phyloP scores from a whole-genome alignment of 2,329 filamentous ascomycete genomes.

The Fusarium sp. region DNA sequence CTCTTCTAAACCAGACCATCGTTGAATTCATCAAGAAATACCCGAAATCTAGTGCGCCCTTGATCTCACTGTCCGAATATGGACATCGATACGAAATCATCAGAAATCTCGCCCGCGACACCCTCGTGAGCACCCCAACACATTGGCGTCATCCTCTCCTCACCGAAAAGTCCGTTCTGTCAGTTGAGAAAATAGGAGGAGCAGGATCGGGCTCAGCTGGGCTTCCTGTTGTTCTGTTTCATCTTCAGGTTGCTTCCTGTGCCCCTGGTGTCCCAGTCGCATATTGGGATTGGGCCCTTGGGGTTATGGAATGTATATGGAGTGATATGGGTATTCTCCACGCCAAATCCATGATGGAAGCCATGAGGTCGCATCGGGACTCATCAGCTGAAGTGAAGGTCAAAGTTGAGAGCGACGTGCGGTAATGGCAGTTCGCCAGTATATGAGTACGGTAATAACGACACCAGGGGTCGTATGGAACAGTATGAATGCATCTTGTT shows the following conservation, averaged over 20 bases:
- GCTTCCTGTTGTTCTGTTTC: conserved; percentile 64
- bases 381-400: conserved; percentile 30
- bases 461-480: not conserved
- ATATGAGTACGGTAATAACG: conserved; percentile 3
- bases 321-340: conserved; percentile 67
- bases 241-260: conserved; percentile 63
- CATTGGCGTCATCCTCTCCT: conserved; percentile 68
- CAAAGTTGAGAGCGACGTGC: conserved; percentile 6
- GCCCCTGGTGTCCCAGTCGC: conserved; percentile 61
- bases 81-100: conserved; percentile 55
- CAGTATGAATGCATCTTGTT: conserved; percentile 23
- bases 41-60: conserved; percentile 56
- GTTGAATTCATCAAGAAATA: conserved; percentile 57
- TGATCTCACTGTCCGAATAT: conserved; percentile 52
- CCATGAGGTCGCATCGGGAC: conserved; percentile 53
- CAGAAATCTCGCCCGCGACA: conserved; percentile 59
- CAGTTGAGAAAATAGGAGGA: conserved; percentile 56
- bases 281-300: conserved; percentile 62
- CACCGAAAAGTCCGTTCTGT: conserved; percentile 54
- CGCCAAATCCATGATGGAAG: conserved; percentile 61
- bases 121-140: conserved; percentile 62
- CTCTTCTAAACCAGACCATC: conserved; percentile 67
- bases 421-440: conserved; percentile 5
- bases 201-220: conserved; percentile 64
- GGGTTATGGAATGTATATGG: conserved; percentile 65